A percentile compares a stretch with the other conserved stretches of the same genome.
These are phyloP conservation scores for Termitomyces sp. DNA, from an alignment of 768 basidiomycete species.

Conservation along the genomic window DNA sequence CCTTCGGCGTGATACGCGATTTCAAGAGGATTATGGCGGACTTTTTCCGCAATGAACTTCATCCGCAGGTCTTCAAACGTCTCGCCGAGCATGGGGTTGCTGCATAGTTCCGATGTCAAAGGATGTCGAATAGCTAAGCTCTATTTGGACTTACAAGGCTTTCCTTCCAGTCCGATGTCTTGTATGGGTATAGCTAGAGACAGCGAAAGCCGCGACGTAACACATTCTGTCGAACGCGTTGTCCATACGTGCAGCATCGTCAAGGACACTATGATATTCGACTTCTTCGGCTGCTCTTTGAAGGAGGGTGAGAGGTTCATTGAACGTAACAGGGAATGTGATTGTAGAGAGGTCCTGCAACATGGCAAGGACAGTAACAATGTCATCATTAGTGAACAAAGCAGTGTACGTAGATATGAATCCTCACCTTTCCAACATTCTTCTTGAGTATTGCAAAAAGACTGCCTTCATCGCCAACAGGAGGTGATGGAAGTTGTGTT, in stretches of 20 bases:
- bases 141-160: slow-evolving; percentile 64
- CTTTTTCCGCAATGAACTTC: slow-evolving; percentile 86
- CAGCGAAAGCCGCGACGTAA: slow-evolving; percentile 80
- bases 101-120: slow-evolving; percentile 28
- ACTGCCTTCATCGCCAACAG: slow-evolving; percentile 76
- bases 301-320: slow-evolving; percentile 81
- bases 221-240: slow-evolving; percentile 70
- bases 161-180: slow-evolving; percentile 79
- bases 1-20: slow-evolving; percentile 87
- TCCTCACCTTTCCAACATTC: slow-evolving; percentile 78
- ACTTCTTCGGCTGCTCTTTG: slow-evolving; percentile 83
- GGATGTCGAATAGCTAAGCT: slow-evolving; percentile 3
- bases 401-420: slow-evolving; percentile 1
- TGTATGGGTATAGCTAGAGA: slow-evolving; percentile 83
- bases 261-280: slow-evolving; percentile 73
- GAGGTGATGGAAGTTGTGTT: slow-evolving; percentile 56
- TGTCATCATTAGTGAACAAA: not conserved
- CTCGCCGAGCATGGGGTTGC: slow-evolving; percentile 86
- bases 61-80: slow-evolving; percentile 83
- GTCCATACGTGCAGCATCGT: slow-evolving; percentile 54
- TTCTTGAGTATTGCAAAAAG: slow-evolving; percentile 82
- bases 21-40: slow-evolving; percentile 79
- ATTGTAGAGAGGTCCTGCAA: slow-evolving; percentile 77
- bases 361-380: not conserved
- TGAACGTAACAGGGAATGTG: slow-evolving; percentile 85